Percentiles rank a stretch among this genome's conserved stretches.
phyloP scores from a whole-genome alignment of 176 grass and related monocot species.

The Lolium perenne region DNA sequence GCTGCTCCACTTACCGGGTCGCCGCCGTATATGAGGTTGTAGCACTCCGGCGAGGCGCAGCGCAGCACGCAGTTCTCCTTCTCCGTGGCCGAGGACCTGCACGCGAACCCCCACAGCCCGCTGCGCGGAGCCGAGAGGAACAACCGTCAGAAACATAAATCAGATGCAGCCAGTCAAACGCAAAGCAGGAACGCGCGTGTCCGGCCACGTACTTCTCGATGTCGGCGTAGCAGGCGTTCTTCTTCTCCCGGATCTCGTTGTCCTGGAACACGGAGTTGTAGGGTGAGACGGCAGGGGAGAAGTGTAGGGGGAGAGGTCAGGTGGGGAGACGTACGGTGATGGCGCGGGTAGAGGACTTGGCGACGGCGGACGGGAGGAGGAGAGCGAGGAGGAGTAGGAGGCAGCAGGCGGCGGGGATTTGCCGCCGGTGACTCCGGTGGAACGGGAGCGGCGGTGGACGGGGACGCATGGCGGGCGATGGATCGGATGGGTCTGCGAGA shows the following conservation, averaged over 20 bases:
- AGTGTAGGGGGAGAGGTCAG: neutral
- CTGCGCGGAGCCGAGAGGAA: constrained; percentile 42
- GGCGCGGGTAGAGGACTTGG: constrained; percentile 71
- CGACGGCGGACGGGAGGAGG: constrained; percentile 45
- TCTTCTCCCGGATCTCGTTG: constrained; percentile 81
- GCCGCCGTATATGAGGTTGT: constrained; percentile 79
- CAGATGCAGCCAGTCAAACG: constrained; percentile 18
- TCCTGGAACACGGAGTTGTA: constrained; percentile 48
- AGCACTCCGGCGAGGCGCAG: constrained; percentile 88
- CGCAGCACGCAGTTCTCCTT: constrained; percentile 96
- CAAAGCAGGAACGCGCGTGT: neutral
- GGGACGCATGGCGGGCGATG: constrained; percentile 41
- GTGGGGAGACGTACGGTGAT: constrained; percentile 57
- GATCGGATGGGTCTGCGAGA: neutral
- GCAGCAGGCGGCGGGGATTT: constrained; percentile 13
- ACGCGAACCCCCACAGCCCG: constrained; percentile 87
- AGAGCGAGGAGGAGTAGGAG: constrained; percentile 47
- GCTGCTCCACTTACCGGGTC: constrained; percentile 66
- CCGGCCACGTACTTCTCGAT: constrained; percentile 70
- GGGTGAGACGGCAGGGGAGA: neutral
- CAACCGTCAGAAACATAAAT: neutral
- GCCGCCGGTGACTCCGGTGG: constrained; percentile 24
- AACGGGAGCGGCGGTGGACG: constrained; percentile 22
- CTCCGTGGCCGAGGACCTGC: constrained; percentile 75
- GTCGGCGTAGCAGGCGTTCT: constrained; percentile 85